Percentiles rank a stretch among this genome's conserved stretches.
phyloP scores from a whole-genome alignment of 106 monocot genomes.

The Narthecium ossifragum region DNA sequence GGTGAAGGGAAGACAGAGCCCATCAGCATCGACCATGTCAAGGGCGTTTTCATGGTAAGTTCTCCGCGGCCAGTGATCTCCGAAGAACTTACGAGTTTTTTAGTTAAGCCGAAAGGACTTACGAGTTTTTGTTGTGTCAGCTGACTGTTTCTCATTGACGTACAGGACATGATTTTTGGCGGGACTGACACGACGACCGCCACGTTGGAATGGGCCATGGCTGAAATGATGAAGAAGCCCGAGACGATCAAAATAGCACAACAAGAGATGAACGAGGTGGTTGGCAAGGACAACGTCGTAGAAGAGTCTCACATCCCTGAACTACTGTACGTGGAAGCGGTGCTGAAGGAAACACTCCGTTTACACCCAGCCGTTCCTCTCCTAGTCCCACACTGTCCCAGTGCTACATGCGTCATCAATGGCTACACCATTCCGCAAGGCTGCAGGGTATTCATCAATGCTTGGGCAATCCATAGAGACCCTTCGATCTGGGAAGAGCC shows the following conservation, averaged over 20 bases:
- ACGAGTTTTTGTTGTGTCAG: too few species aligned
- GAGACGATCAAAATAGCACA: conserved; percentile 5
- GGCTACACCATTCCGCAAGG: conserved; percentile 18
- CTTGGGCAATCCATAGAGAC: conserved; percentile 22
- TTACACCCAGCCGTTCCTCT: conserved; percentile 24
- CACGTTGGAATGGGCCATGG: conserved; percentile 22
- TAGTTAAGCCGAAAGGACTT: too few species aligned
- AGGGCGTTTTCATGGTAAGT: conserved; percentile 18
- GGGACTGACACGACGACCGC: conserved; percentile 15
- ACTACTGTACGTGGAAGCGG: conserved; percentile 12
- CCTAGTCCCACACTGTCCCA: conserved; percentile 20
- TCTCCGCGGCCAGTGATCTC: too few species aligned
- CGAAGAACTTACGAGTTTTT: too few species aligned
- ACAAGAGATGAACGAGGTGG: conserved; percentile 14
- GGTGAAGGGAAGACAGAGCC: conserved; percentile 4
- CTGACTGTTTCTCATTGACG: too few species aligned
- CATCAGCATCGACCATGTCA: conserved; percentile 10
- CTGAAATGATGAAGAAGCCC: conserved; percentile 8
- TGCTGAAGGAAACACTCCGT: conserved; percentile 12
- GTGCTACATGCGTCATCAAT: background rate
- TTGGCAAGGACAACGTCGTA: conserved; percentile 5
- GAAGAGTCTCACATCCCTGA: conserved; percentile 16
- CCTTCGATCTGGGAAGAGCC: conserved; percentile 20
- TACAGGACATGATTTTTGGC: conserved; percentile 21
- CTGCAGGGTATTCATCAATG: conserved; percentile 17